Conservation (phyloP, 129 eudicot genomes). For the Tagetes patula region DNA sequence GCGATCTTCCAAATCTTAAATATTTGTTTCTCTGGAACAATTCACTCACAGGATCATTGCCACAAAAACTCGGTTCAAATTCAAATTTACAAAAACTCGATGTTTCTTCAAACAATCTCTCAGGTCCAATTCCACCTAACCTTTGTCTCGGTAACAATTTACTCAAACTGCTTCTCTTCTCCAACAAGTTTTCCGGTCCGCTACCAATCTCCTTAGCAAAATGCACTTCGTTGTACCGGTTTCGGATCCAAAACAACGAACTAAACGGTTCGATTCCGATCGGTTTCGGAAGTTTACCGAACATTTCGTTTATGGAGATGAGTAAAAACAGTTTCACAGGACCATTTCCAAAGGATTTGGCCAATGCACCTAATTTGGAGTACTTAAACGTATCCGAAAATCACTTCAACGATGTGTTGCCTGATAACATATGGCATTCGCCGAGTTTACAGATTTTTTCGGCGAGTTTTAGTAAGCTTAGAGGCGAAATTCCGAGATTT, state of each 20-base stretch:
- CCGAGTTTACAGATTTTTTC: constrained; percentile 73
- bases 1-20: constrained; percentile 68
- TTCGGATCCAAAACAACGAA: constrained; percentile 66
- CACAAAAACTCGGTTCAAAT: constrained; percentile 65
- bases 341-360: constrained; percentile 64
- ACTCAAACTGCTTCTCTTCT: constrained; percentile 60
- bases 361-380: constrained; percentile 52
- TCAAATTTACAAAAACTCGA: constrained; percentile 61
- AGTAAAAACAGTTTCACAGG: constrained; percentile 70
- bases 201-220: constrained; percentile 66
- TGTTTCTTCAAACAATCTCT: constrained; percentile 72
- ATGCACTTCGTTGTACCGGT: constrained; percentile 60
- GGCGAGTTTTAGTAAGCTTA: constrained; percentile 49
- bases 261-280: constrained; percentile 71
- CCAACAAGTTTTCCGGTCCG: constrained; percentile 57
- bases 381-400: constrained; percentile 68
- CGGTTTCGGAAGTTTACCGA: constrained; percentile 71
- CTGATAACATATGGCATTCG: constrained; percentile 72
- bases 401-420: constrained; percentile 45
- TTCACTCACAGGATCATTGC: constrained; percentile 70
- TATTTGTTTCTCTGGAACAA: constrained; percentile 72
- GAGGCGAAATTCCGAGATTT: constrained; percentile 72
- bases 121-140: constrained; percentile 74
- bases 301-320: constrained; percentile 63
- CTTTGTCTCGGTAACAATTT: constrained; percentile 68